phyloP scores from a whole-genome alignment of 805 yeast genomes.

The Candida orba region DNA sequence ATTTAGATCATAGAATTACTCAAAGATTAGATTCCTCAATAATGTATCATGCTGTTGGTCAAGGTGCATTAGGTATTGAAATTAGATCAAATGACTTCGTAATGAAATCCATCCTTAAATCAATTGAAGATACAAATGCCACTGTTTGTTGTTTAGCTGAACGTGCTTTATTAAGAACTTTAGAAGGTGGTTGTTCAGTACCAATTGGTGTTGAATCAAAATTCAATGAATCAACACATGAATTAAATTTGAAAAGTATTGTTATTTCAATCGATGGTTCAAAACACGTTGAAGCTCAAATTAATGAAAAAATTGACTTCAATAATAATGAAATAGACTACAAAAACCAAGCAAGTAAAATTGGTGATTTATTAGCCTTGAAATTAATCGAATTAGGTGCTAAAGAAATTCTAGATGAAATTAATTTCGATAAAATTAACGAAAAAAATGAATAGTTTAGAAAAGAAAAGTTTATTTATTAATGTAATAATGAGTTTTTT shows the following conservation, averaged over 20 bases:
- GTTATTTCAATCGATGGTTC: slow-evolving; percentile 84
- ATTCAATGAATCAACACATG: slow-evolving; percentile 39
- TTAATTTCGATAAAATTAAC: slow-evolving; percentile 60
- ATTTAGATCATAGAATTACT: slow-evolving; percentile 70
- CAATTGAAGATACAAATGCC: slow-evolving; percentile 59
- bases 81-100: slow-evolving; percentile 62
- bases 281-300: slow-evolving; percentile 53
- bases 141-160: slow-evolving; percentile 81
- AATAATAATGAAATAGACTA: slow-evolving; percentile 26
- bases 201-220: slow-evolving; percentile 86
- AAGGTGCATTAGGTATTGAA: slow-evolving; percentile 94
- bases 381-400: slow-evolving; percentile 72
- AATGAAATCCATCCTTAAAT: slow-evolving; percentile 50
- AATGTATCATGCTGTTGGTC: slow-evolving; percentile 97
- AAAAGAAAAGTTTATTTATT: too few species aligned
- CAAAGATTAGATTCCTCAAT: slow-evolving; percentile 61
- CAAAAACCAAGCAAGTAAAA: slow-evolving; percentile 52
- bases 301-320: slow-evolving; percentile 20
- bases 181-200: slow-evolving; percentile 97
- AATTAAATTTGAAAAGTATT: slow-evolving; percentile 53
- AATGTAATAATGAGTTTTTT: background rate
- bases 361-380: slow-evolving; percentile 67
- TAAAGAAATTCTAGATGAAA: slow-evolving; percentile 68
- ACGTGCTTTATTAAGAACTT: slow-evolving; percentile 73
- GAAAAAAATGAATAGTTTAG: slow-evolving; percentile 23